phyloP scores from a whole-genome alignment of 257 asterid genomes.

The Solanum clarkiae region DNA sequence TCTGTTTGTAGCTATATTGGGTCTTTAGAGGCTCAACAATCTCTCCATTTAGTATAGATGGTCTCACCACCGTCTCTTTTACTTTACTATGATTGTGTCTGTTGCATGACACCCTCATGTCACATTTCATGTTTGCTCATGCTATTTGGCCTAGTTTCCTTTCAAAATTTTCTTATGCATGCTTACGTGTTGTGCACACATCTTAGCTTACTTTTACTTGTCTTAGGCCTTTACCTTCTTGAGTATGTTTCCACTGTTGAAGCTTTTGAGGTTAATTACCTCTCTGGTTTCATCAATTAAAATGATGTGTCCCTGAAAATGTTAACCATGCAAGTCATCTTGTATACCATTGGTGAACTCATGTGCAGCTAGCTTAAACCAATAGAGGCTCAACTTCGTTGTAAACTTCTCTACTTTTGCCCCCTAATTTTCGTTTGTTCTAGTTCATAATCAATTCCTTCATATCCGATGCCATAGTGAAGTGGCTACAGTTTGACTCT shows the following conservation, averaged over 20 bases:
- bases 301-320: background rate
- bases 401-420: background rate
- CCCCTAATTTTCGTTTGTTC: background rate
- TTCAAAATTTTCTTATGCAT: background rate
- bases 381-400: background rate
- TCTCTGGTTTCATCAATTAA: background rate
- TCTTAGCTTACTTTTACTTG: background rate
- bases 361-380: background rate
- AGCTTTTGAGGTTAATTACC: background rate
- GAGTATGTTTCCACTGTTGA: background rate
- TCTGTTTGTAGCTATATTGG: background rate
- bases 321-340: background rate
- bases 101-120: background rate
- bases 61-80: background rate
- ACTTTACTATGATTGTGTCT: background rate
- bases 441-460: background rate
- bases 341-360: background rate
- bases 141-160: background rate
- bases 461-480: background rate
- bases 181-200: background rate
- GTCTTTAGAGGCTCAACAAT: background rate
- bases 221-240: background rate
- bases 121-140: background rate
- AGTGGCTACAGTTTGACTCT: background rate
- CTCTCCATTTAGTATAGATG: background rate